phyloP scores from a whole-genome alignment of 441 rosid genomes.

The Mallotus repandus region DNA sequence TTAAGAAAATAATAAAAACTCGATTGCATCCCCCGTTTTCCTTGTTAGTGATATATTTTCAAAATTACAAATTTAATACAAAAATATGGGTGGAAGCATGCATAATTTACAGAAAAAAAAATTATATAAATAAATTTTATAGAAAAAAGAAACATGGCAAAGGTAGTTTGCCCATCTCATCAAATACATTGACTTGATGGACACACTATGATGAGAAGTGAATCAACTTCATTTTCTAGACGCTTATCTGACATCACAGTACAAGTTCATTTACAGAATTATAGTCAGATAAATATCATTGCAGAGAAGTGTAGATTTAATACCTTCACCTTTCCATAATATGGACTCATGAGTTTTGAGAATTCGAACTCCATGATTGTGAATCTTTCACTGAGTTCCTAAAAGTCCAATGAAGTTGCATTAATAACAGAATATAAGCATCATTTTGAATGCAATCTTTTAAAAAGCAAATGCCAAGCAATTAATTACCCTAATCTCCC shows the following conservation, averaged over 20 bases:
- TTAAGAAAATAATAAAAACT: background rate
- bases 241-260: too few relatives aligned
- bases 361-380: constrained; percentile 78
- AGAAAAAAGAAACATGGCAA: background rate
- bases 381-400: constrained; percentile 73
- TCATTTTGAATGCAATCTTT: background rate
- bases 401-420: constrained; percentile 24
- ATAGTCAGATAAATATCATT: background rate
- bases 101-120: too few relatives aligned
- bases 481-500: constrained; percentile 62
- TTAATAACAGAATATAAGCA: background rate
- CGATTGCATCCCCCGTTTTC: background rate
- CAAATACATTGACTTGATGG: background rate
- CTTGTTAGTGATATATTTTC: background rate
- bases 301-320: background rate
- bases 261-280: too few relatives aligned
- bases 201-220: background rate
- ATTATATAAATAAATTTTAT: background rate
- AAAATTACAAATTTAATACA: too few relatives aligned
- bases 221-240: too few relatives aligned
- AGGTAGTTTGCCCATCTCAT: background rate
- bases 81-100: too few relatives aligned
- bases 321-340: constrained; percentile 70
- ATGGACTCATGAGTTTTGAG: constrained; percentile 60
- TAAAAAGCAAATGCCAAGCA: background rate